Evolutionary conservation across 108 stramenopile species (phyloP).

Genomic region (Stephanodiscus triporus): DNA sequence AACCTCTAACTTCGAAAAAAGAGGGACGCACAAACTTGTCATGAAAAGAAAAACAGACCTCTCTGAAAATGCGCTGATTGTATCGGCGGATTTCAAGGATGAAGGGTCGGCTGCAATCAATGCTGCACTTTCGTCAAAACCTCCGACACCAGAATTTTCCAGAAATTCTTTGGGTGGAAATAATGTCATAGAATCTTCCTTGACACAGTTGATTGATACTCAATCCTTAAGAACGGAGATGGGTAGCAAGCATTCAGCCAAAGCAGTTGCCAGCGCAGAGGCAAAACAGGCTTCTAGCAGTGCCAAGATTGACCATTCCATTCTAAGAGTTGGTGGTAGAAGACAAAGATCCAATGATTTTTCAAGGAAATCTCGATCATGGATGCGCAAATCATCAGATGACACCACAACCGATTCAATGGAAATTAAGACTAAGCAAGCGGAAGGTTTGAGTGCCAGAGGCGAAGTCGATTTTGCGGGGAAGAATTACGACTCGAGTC

Average conservation of each 20-base stretch:
- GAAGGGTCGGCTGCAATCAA: not conserved
- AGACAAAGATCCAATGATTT: not conserved
- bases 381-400: conserved; percentile 19
- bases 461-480: conserved; percentile 2
- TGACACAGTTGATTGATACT: too few species aligned
- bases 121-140: not conserved
- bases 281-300: not conserved
- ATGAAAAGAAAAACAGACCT: conserved; percentile 15
- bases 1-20: conserved; percentile 21
- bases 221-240: not conserved
- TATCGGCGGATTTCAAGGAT: not conserved
- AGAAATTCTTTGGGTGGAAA: not conserved
- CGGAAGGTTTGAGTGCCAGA: not conserved
- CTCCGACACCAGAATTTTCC: not conserved
- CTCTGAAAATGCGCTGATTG: not conserved
- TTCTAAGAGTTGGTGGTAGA: not conserved
- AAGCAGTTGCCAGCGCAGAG: not conserved
- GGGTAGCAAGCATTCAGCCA: not conserved
- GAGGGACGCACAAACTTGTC: conserved; percentile 39
- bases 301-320: conserved; percentile 1
- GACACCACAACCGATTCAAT: not conserved
- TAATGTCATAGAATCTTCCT: too few species aligned
- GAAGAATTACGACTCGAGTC: not conserved
- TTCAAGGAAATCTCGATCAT: conserved; percentile 9
- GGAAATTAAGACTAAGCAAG: not conserved